Base-by-base conservation (phyloP, 768 basidiomycete genomes). In the Coprinopsis cinerea region DNA sequence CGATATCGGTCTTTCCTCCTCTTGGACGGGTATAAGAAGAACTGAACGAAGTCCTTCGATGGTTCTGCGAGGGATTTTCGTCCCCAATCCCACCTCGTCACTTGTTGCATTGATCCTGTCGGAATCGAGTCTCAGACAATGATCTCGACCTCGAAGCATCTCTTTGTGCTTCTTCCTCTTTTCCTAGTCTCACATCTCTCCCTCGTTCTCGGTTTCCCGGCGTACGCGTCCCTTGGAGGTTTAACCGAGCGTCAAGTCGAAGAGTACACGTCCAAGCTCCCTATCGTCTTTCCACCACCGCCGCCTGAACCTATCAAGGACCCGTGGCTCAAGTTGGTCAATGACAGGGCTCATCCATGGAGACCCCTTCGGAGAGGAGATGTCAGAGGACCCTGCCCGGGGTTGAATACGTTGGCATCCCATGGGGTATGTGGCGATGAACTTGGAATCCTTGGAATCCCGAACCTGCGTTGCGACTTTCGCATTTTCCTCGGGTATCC, bases 341-440 rank as follows among this genome's bases (percentile, higher is more conserved):
- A 60, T 34, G 59, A 60, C 45, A 23, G 20, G n/a, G 45, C 15
- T 17, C 59, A 60, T 36, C 55, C 57, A 15, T 57, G 51, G 48
- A 49, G n/a, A 26, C 46, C 57, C 10, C 43, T 42, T 2, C 23
- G 22, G 3, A 48, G 48, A 4, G 47, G 39, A 1, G 58, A 55
- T 20, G 49, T 55, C 35, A 49, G 57, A 10, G 57, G 57, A 10
- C 57, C 57, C 15, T 58, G 57, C 26, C 57, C 57, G n/a, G 57
- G 57, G 13, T 42, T 58, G n/a, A 58, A 58, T 24, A 55, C 55
- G 7, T 54, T 58, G 14, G 57, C 57, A 17, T 48, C 44, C 24
- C 57, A 57, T 39, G 57, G 57, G 26, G 57, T 57, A 43, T 23
- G 48, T 49, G n/a, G 22, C 22, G 18, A 37, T 11, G 14, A 14